phyloP scores from a whole-genome alignment of 2,329 filamentous ascomycete genomes.

The Pyricularia pennisetigena region DNA sequence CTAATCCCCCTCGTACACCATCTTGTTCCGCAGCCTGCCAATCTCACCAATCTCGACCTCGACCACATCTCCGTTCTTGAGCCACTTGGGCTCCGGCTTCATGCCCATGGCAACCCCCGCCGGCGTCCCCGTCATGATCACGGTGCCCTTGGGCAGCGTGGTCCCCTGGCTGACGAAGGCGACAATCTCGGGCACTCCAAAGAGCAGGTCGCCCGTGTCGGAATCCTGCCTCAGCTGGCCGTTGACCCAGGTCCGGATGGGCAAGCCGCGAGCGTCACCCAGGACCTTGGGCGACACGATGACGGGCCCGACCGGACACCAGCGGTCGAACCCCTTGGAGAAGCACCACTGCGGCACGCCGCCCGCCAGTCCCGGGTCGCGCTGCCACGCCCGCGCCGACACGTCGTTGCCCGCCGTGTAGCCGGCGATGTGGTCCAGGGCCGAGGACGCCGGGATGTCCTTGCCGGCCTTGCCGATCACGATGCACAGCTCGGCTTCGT shows the following conservation, averaged over 20 bases:
- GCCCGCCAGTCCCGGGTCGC: slow-evolving; percentile 26
- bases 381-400: slow-evolving; percentile 46
- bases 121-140: slow-evolving; percentile 33
- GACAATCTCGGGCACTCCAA: slow-evolving; percentile 33
- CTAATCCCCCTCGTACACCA: slow-evolving; percentile 18
- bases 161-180: slow-evolving; percentile 33
- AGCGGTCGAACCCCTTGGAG: slow-evolving; percentile 49
- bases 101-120: slow-evolving; percentile 26
- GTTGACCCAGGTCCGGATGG: slow-evolving; percentile 8
- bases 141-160: slow-evolving; percentile 25
- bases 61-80: slow-evolving; percentile 30
- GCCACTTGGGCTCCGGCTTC: slow-evolving; percentile 20
- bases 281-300: slow-evolving; percentile 34
- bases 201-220: slow-evolving; percentile 34
- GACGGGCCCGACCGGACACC: slow-evolving; percentile 42
- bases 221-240: slow-evolving; percentile 7
- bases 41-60: slow-evolving; percentile 32
- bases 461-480: slow-evolving; percentile 44
- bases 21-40: slow-evolving; percentile 29
- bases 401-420: slow-evolving; percentile 45
- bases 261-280: slow-evolving; percentile 28
- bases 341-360: slow-evolving; percentile 38
- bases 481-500: slow-evolving; percentile 39
- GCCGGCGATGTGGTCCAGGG: slow-evolving; percentile 37
- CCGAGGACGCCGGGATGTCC: slow-evolving; percentile 33